A percentile compares a stretch with the other conserved stretches of the same genome.
phyloP scores from a whole-genome alignment of 1,284 basidiomycete genomes.

The Peniophora sp. region DNA sequence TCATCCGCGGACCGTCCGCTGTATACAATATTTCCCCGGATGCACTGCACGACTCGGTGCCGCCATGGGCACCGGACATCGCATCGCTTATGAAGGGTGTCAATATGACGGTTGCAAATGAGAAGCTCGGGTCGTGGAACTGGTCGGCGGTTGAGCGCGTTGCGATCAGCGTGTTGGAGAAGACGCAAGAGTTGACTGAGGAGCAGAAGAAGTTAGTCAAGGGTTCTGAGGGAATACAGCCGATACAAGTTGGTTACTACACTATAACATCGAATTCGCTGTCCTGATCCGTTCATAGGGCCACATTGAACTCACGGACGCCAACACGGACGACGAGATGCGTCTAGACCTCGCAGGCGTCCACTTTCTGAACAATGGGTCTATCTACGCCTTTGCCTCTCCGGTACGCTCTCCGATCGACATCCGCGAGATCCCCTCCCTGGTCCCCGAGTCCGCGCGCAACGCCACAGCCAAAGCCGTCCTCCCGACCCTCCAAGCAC shows the following conservation, averaged over 20 bases:
- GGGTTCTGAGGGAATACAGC: slow-evolving; percentile 40
- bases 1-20: slow-evolving; percentile 53
- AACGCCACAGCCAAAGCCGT: slow-evolving; percentile 63
- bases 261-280: background rate
- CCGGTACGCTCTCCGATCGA: slow-evolving; percentile 59
- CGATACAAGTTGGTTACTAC: slow-evolving; percentile 48
- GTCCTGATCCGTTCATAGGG: too few relatives aligned
- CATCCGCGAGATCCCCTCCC: slow-evolving; percentile 58
- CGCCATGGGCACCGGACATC: slow-evolving; percentile 43
- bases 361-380: slow-evolving; percentile 71
- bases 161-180: slow-evolving; percentile 59
- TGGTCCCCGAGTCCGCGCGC: slow-evolving; percentile 44
- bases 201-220: slow-evolving; percentile 24
- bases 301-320: slow-evolving; percentile 57
- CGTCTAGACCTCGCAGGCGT: slow-evolving; percentile 71
- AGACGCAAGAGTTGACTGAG: slow-evolving; percentile 26
- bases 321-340: slow-evolving; percentile 43
- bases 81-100: slow-evolving; percentile 36
- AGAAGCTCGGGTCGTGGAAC: slow-evolving; percentile 53
- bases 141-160: slow-evolving; percentile 59
- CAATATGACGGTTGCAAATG: slow-evolving; percentile 41
- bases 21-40: slow-evolving; percentile 57
- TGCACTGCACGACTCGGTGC: slow-evolving; percentile 15
- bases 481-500: slow-evolving; percentile 53
- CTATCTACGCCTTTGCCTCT: slow-evolving; percentile 69